A percentile compares a stretch with the other conserved stretches of the same genome.
Conservation (phyloP, 345 rosid species). For the Hibiscus syriacus region DNA sequence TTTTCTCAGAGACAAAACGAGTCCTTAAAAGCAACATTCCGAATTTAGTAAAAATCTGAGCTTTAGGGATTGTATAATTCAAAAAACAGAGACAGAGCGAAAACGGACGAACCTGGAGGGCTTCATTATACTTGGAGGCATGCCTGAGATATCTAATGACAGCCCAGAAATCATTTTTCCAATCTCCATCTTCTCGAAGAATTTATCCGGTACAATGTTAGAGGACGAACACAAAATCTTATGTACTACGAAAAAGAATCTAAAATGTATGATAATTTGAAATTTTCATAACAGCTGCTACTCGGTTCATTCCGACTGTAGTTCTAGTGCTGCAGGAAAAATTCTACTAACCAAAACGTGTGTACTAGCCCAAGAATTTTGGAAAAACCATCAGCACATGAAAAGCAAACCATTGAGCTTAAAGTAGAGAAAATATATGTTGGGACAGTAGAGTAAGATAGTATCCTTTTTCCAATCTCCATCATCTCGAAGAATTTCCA, state of each 20-base stretch:
- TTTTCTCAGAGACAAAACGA: too few relatives aligned
- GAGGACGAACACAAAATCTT: too few relatives aligned
- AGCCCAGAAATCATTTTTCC: conserved; percentile 61
- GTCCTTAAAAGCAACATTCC: not conserved
- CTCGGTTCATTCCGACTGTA: too few relatives aligned
- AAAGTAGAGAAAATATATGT: conserved; percentile 58
- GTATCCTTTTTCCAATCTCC: conserved; percentile 61
- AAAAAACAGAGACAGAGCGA: not conserved
- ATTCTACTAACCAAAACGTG: conserved; percentile 57
- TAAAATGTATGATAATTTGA: too few relatives aligned
- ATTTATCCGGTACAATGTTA: too few relatives aligned
- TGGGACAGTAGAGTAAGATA: conserved; percentile 56
- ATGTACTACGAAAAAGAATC: too few relatives aligned
- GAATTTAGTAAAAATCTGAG: not conserved
- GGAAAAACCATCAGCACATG: conserved; percentile 15
- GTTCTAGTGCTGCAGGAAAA: conserved; percentile 31
- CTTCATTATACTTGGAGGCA: conserved; percentile 32
- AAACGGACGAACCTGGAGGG: conserved; percentile 40
- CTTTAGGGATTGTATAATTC: not conserved
- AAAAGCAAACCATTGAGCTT: conserved; percentile 48
- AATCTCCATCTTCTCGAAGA: conserved; percentile 58
- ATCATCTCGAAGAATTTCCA: too few relatives aligned
- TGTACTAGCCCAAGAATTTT: conserved; percentile 63
- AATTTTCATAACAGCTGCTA: too few relatives aligned
- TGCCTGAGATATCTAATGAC: conserved; percentile 45